phyloP scores from a whole-genome alignment of 495 filamentous ascomycete species.

The Neurospora hispaniola region DNA sequence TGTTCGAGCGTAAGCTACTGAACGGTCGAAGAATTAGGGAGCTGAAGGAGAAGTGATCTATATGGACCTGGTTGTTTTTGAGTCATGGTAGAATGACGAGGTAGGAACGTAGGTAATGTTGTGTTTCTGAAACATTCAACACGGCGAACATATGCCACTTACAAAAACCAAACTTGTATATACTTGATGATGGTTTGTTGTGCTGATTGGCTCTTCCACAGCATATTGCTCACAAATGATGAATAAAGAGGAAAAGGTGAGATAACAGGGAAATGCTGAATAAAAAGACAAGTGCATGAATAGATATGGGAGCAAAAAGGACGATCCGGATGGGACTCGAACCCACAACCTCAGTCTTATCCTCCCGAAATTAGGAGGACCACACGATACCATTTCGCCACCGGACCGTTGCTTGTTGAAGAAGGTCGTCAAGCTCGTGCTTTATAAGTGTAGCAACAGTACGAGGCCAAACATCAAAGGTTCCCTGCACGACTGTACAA shows the following conservation, averaged over 20 bases:
- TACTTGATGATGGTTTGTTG: background rate
- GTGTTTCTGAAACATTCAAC: background rate
- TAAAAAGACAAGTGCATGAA: background rate
- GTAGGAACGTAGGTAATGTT: background rate
- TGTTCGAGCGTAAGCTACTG: background rate
- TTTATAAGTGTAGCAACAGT: background rate
- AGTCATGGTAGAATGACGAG: background rate
- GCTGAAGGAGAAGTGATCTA: background rate
- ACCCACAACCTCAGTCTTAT: slow-evolving; percentile 1
- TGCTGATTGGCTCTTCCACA: too few species aligned
- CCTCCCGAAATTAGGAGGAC: background rate
- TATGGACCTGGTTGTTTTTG: background rate
- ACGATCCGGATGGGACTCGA: slow-evolving; percentile 1
- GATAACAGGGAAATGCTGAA: background rate
- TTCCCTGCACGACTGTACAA: background rate
- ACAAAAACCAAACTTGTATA: background rate
- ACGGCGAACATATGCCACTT: background rate
- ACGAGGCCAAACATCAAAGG: background rate
- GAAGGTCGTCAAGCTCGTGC: accelerated
- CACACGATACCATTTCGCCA: slow-evolving; percentile 1
- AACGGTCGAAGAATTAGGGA: background rate
- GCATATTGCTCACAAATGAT: background rate
- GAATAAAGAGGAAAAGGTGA: background rate
- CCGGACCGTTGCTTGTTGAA: background rate
- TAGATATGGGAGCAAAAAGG: background rate